Evolutionary conservation across 257 asterid species (phyloP), one percentile per base, ranked within the genome.

Genomic region (Solanum rostratum): DNA sequence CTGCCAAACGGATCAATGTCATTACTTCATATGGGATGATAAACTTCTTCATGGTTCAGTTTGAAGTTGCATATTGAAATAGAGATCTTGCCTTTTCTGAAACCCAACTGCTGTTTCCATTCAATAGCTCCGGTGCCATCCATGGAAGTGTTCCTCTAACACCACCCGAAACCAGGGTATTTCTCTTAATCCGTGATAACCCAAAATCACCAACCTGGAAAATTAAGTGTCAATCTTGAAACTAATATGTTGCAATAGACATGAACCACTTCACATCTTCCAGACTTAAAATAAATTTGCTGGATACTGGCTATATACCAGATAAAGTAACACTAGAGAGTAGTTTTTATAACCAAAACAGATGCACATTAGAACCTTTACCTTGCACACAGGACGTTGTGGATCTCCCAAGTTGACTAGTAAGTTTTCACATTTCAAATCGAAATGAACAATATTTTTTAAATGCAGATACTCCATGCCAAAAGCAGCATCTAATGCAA

Each of bases 101-200:
- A 87, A 93, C 97, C 63, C 94, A 91, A 39, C 84, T 91, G 55
- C 94, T 92, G 86, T 90, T 89, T 86, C 98, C 97, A 73, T 88
- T 90, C 85, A 95, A 85, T 76, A 95, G 92, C 89, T 95, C 97
- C 1, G 98, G 97, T n/a, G 97, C 98, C 98, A 95, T 95, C 97
- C 97, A 95, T 6, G 98, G 98, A 87, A 95, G 98, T 37, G 97
- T 93, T 87, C 98, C 97, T 33, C 97, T 90, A 12, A 93, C 97
- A 49, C 98, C 97, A 73, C 98, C 98, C 45, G 98, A 95, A 59
- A 93, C 97, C 9, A 95, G 92, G 22, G 98, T 95, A 52, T 95
- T 93, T 69, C 91, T 87, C 81, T 93, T 95, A 79, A 95, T 95
- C 89, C 97, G 92, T 57, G 98, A 95, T 13, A 95, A 88, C 60